Base-by-base conservation (phyloP, 805 yeast genomes). In the Scheffersomyces coipomensis region DNA sequence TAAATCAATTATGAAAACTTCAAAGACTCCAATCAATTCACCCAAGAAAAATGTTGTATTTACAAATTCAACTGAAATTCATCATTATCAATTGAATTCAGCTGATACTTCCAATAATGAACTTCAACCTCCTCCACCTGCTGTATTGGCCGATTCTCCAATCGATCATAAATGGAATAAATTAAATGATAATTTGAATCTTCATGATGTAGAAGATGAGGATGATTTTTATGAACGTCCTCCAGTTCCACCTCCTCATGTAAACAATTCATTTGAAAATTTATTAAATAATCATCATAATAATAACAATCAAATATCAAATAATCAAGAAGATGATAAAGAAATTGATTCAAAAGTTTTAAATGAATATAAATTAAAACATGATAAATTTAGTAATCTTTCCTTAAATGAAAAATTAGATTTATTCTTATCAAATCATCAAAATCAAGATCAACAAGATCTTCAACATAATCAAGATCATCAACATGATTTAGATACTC, bases 321-420 rank as follows among this genome's bases (percentile, higher is more conserved):
- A 35, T 3, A 26, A 34, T 16, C 26, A 40, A 4, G 31, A 38
- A 13, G 39, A 38, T 13, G 26, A 49, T n/a, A 46, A 52, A n/a
- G 51, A 44, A 15, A 32, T 47, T 9, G 58, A 54, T 31, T 21
- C 35, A 19, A 27, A 42, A 2, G 33, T 51, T 1, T 39, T 56
- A 16, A 47, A 49, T 12, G 39, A 45, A 8, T 39, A 52, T 35
- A 55, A 48, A 34, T 42, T 58, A 24, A 51, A 48, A 58, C 62
- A 45, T 43, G 40, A 49, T 29, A 43, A 54, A 39, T 48, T 49
- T 51, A 42, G 62, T 52, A 53, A 60, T 58, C 35, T 68, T 30
- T 53, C 71, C 2, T 53, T 75, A 29, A 70, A 70, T 43, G 73
- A 75, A 43, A 73, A 70, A 48, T 56, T 76, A 39, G 73, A 71